Evolutionary conservation across 2,329 filamentous ascomycete genomes (phyloP).

Genomic region (Trichoderma gracile): DNA sequence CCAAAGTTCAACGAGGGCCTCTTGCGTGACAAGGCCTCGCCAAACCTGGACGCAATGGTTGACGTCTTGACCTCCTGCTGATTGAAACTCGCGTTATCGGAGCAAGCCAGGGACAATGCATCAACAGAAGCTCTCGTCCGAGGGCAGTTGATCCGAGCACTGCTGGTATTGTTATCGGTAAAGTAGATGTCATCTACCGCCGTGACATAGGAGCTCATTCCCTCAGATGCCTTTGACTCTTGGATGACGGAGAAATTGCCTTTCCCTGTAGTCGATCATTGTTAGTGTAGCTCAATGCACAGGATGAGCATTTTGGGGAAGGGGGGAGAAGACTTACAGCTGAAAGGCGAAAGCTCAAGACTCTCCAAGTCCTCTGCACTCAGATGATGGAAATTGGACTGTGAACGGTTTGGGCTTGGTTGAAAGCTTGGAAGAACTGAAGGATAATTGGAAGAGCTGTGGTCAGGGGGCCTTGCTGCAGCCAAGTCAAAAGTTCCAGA

Average conservation of each 20-base stretch:
- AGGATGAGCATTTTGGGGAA: neutral
- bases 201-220: constrained; percentile 33
- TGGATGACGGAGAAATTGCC: constrained; percentile 28
- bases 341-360: constrained; percentile 41
- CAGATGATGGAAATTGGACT: constrained; percentile 34
- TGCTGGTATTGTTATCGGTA: constrained; percentile 17
- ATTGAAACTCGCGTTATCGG: constrained; percentile 43
- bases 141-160: constrained; percentile 6
- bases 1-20: constrained; percentile 35
- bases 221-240: constrained; percentile 31
- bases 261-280: constrained; percentile 29
- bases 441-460: constrained; percentile 39
- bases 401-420: constrained; percentile 37
- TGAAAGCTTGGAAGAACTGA: constrained; percentile 40
- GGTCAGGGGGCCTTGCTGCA: constrained; percentile 9
- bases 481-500: neutral
- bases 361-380: constrained; percentile 39
- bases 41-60: constrained; percentile 46
- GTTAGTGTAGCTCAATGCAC: neutral
- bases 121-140: constrained; percentile 24
- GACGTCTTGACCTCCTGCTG: constrained; percentile 43
- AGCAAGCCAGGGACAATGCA: constrained; percentile 28
- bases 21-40: constrained; percentile 36
- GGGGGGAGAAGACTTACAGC: constrained; percentile 32
- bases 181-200: constrained; percentile 29